Base-by-base conservation (phyloP, 148 eudicot species). In the Spergularia bocconei region DNA sequence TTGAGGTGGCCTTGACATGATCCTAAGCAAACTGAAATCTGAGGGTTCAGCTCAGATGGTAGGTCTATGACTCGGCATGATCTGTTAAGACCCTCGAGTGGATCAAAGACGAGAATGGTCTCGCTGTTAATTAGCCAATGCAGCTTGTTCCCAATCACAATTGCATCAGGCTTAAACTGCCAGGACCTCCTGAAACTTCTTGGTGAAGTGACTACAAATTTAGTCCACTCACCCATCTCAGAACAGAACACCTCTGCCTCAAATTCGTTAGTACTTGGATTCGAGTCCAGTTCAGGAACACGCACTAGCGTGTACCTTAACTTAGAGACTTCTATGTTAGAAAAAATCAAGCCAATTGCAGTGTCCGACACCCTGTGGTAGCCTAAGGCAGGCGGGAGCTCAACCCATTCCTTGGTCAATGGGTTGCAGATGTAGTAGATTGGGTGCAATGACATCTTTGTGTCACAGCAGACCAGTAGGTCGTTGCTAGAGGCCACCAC, bases 51-150 rank as follows among this genome's bases (percentile, higher is more conserved):
- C 68, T 60, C 80, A 0, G 39, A 4, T n/a, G 83, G 83, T 9
- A 77, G 63, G 44, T 53, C 47, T 60, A 81, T 67, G 2, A 80
- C 76, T 13, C 14, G 14, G 56, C 65, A 75, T 48, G 55, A 58
- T n/a, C 29, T 63, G 4, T 17, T 11, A 15, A 1, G 8, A 75
- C 55, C 19, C 38, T 75, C 67, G 10, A 63, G 67, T 0, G 79
- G 72, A 53, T 80, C 79, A 21, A 76, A 39, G 33, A 72, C 79
- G 23, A 76, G 38, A 23, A 80, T 25, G 13, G 2, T 67, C 19
- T 68, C 66, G 48, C 83, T 61, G 17, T 81, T 77, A 11, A 81
- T 73, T 7, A 81, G 57, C 80, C 83, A 81, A 81, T 81, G 83
- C 15, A 81, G 23, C 62, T 72, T 76, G 58, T 68, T 60, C 5